These are phyloP conservation scores for Fraxinus velutina DNA, from an alignment of 305 asterid species.

Conservation along the genomic window DNA sequence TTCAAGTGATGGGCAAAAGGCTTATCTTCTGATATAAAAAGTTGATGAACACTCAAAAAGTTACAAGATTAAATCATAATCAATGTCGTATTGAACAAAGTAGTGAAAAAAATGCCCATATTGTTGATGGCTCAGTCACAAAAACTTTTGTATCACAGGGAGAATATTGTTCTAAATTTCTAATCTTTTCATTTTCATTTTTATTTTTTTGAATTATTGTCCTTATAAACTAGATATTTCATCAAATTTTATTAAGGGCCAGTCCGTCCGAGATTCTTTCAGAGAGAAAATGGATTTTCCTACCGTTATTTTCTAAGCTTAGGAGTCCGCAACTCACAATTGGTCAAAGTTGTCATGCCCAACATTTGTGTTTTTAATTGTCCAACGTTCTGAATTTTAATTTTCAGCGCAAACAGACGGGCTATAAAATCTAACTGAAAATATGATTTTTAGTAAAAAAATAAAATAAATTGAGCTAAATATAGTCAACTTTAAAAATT, in stretches of 20 bases:
- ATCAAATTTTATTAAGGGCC: neutral
- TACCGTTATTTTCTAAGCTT: no score
- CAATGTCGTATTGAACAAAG: neutral
- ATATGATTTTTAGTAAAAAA: no score
- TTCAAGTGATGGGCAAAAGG: conserved; percentile 10
- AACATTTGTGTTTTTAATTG: no score
- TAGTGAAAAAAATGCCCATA: neutral
- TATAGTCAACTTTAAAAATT: conserved; percentile 25
- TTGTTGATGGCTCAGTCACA: neutral
- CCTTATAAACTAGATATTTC: neutral
- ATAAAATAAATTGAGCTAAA: neutral
- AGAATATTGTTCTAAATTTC: neutral
- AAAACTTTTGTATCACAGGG: neutral
- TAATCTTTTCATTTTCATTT: neutral
- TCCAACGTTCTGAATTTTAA: no score
- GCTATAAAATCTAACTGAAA: neutral
- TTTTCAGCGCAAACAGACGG: no score
- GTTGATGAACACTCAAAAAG: neutral
- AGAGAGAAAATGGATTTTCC: no score
- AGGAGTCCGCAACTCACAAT: no score
- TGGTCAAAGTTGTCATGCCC: no score
- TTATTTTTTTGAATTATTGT: conserved; percentile 12
- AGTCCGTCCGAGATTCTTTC: no score
- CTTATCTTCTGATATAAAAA: conserved; percentile 16
- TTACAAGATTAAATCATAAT: neutral